phyloP scores from a whole-genome alignment of 2,329 filamentous ascomycete species.

The Penicillium sp. region DNA sequence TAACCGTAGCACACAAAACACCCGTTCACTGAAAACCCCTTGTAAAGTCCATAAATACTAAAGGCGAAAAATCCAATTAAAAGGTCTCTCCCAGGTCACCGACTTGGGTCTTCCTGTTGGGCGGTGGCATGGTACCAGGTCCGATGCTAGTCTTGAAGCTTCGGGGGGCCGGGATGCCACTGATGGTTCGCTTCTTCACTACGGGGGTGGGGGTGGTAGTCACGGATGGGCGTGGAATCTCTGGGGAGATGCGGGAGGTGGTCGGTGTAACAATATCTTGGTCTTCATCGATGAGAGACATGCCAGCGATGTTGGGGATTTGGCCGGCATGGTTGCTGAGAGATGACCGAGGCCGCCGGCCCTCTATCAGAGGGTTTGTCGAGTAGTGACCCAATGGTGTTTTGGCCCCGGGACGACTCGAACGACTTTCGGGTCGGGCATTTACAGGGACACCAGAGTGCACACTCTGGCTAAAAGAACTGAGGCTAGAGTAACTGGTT shows the following conservation, averaged over 20 bases:
- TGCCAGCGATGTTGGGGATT: constrained; percentile 55
- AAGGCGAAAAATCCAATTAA: constrained; percentile 30
- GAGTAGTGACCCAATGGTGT: constrained; percentile 62
- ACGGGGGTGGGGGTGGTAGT: constrained; percentile 45
- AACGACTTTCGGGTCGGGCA: constrained; percentile 63
- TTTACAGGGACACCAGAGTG: constrained; percentile 36
- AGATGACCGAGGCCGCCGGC: constrained; percentile 66
- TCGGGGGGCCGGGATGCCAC: constrained; percentile 43
- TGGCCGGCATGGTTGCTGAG: constrained; percentile 60
- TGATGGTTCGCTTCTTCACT: constrained; percentile 54
- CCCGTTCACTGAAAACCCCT: background rate
- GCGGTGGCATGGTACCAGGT: constrained; percentile 48
- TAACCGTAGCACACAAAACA: background rate
- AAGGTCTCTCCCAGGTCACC: constrained; percentile 59
- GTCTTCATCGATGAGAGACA: constrained; percentile 56
- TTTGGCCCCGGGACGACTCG: constrained; percentile 59
- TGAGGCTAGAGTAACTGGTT: constrained; percentile 56
- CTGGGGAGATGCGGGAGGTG: constrained; percentile 34
- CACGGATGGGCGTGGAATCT: constrained; percentile 45
- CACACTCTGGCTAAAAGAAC: constrained; percentile 42
- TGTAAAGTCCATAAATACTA: background rate
- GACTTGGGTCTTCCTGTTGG: constrained; percentile 49
- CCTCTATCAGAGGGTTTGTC: constrained; percentile 47
- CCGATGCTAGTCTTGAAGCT: constrained; percentile 41
- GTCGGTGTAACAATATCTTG: constrained; percentile 49